Conservation (phyloP, 148 eudicot genomes). For the Chenopodium formosanum region DNA sequence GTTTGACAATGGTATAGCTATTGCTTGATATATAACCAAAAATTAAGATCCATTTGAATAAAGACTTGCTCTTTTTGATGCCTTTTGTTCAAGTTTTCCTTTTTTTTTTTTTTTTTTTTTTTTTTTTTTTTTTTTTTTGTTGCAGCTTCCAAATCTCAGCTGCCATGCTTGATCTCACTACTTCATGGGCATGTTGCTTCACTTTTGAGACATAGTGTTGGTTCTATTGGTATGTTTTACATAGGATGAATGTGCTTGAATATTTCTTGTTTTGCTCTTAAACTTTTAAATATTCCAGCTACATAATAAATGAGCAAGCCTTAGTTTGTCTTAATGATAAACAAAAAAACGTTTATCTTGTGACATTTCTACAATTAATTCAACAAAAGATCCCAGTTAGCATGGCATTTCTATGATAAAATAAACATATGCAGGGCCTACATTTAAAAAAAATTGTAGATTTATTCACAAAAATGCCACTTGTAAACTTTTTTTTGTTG, state of each 20-base stretch:
- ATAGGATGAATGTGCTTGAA: not conserved
- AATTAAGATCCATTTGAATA: not conserved
- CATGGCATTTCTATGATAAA: too few relatives aligned
- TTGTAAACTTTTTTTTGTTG: too few relatives aligned
- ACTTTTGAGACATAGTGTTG: slow-evolving; percentile 86
- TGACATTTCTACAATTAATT: too few relatives aligned
- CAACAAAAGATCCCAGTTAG: too few relatives aligned
- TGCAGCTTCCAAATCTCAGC: slow-evolving; percentile 87
- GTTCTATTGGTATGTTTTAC: slow-evolving; percentile 72
- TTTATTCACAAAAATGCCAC: too few relatives aligned
- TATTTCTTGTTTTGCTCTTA: not conserved
- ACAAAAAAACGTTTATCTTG: too few relatives aligned
- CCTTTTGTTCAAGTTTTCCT: not conserved
- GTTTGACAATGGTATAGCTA: slow-evolving; percentile 76
- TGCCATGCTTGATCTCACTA: slow-evolving; percentile 67
- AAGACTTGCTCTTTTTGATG: not conserved
- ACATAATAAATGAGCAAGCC: too few relatives aligned
- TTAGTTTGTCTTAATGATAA: too few relatives aligned
- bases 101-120: not conserved
- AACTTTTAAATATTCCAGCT: too few relatives aligned
- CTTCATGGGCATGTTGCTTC: slow-evolving; percentile 91
- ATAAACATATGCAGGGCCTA: too few relatives aligned
- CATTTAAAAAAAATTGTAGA: too few relatives aligned
- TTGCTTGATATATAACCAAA: not conserved
- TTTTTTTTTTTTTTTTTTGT: not conserved